Percentiles rank a stretch among this genome's conserved stretches.
phyloP scores from a whole-genome alignment of 306 rosid genomes.

The Trichosanthes truncata region DNA sequence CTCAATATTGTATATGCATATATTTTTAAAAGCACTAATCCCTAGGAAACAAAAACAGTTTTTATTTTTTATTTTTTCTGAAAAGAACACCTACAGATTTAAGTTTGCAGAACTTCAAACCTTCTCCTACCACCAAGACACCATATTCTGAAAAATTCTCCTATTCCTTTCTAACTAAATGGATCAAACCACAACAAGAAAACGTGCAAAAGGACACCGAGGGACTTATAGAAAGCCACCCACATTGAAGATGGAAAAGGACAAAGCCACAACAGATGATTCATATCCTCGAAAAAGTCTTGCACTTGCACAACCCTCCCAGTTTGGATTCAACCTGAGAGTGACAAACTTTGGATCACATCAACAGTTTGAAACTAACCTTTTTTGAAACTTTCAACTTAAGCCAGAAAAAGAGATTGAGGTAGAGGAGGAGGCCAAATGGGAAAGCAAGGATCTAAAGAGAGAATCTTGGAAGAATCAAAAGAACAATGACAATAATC shows the following conservation, averaged over 20 bases:
- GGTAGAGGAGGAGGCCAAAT: too few relatives aligned
- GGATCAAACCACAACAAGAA: background rate
- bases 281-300: background rate
- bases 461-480: too few relatives aligned
- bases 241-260: background rate
- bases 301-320: background rate
- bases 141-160: background rate
- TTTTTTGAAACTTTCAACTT: background rate
- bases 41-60: too few relatives aligned
- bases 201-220: background rate
- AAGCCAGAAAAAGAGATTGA: background rate
- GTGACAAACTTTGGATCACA: background rate
- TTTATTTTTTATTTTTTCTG: too few relatives aligned
- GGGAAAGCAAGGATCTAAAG: too few relatives aligned
- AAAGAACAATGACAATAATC: too few relatives aligned
- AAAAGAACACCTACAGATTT: background rate
- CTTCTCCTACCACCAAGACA: too few relatives aligned
- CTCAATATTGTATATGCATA: background rate
- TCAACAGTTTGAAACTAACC: background rate
- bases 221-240: background rate
- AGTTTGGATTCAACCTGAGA: background rate
- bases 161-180: background rate
- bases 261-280: background rate
- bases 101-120: background rate
- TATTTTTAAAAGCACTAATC: background rate